Conservation (phyloP, 768 basidiomycete genomes). For the Mycena sanguinolenta region DNA sequence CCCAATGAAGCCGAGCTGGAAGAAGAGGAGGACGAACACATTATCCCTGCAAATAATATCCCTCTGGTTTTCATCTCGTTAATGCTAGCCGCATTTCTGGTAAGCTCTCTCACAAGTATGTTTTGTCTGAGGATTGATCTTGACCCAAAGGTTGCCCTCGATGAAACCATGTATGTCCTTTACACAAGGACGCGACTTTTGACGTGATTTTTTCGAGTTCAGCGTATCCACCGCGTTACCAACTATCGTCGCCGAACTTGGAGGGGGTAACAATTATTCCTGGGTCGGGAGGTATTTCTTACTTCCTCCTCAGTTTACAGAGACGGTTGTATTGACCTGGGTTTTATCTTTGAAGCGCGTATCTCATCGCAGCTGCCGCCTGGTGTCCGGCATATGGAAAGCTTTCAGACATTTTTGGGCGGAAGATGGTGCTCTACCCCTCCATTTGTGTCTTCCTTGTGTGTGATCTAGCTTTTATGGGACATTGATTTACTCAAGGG, state of each 20-base stretch:
- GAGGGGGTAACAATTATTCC: slow-evolving; percentile 73
- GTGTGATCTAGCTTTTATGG: slow-evolving; percentile 33
- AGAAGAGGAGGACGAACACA: slow-evolving; percentile 34
- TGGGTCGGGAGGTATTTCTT: slow-evolving; percentile 75
- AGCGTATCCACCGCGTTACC: slow-evolving; percentile 80
- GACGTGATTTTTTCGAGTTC: background rate
- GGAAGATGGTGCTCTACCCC: slow-evolving; percentile 66
- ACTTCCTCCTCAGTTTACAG: background rate
- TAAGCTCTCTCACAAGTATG: background rate
- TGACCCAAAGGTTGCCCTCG: slow-evolving; percentile 47
- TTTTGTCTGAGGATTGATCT: background rate
- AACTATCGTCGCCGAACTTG: slow-evolving; percentile 74
- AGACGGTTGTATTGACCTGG: background rate
- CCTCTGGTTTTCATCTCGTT: slow-evolving; percentile 30
- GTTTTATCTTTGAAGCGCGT: slow-evolving; percentile 62
- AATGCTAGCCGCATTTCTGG: slow-evolving; percentile 33
- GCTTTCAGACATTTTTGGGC: slow-evolving; percentile 69
- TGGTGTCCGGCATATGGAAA: slow-evolving; percentile 84
- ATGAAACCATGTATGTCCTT: slow-evolving; percentile 59
- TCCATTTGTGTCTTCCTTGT: slow-evolving; percentile 70
- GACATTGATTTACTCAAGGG: background rate
- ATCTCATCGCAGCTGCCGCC: slow-evolving; percentile 76
- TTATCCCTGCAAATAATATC: slow-evolving; percentile 34
- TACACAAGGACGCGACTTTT: background rate
- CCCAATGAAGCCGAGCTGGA: slow-evolving; percentile 16